Conservation (phyloP, 805 yeast species). For the Brettanomyces bruxellensis region DNA sequence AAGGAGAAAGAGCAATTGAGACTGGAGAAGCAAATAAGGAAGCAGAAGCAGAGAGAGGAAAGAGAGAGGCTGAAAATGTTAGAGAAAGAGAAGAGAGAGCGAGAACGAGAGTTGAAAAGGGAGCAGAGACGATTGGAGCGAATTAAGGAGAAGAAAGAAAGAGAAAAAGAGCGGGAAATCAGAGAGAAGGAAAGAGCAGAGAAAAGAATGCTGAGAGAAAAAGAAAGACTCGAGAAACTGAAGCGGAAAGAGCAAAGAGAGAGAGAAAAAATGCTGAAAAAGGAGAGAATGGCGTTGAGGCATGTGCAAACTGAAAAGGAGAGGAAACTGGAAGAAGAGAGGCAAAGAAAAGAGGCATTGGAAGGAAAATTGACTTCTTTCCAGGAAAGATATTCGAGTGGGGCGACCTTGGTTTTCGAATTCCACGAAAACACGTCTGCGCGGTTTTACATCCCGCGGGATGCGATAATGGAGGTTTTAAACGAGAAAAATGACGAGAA, state of each 20-base stretch:
- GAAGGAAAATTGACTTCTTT: slow-evolving; percentile 65
- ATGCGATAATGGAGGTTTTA: slow-evolving; percentile 59
- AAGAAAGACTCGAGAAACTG: slow-evolving; percentile 14
- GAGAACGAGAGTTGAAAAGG: slow-evolving; percentile 4
- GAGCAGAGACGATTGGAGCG: slow-evolving; percentile 12
- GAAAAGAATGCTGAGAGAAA: slow-evolving; percentile 13
- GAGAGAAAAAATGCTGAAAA: slow-evolving; percentile 1
- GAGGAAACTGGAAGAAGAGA: slow-evolving; percentile 9
- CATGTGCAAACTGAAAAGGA: slow-evolving; percentile 6
- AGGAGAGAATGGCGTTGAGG: background rate
- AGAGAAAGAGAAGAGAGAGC: slow-evolving; percentile 13
- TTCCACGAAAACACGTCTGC: slow-evolving; percentile 71
- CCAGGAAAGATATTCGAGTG: slow-evolving; percentile 59
- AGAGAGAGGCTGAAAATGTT: slow-evolving; percentile 14
- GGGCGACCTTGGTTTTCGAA: slow-evolving; percentile 77
- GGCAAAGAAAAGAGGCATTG: slow-evolving; percentile 18
- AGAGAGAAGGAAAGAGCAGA: slow-evolving; percentile 10
- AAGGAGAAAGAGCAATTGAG: slow-evolving; percentile 1
- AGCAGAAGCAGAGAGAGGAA: slow-evolving; percentile 9
- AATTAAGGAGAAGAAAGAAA: slow-evolving; percentile 12
- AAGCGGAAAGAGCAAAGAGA: slow-evolving; percentile 18
- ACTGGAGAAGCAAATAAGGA: slow-evolving; percentile 6
- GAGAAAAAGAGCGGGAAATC: slow-evolving; percentile 9
- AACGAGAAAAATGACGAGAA: background rate
- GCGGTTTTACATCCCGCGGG: slow-evolving; percentile 67